A percentile compares a stretch with the other conserved stretches of the same genome.
These are phyloP conservation scores for Brassica cretica DNA, from an alignment of 345 rosid species.

Conservation along the genomic window DNA sequence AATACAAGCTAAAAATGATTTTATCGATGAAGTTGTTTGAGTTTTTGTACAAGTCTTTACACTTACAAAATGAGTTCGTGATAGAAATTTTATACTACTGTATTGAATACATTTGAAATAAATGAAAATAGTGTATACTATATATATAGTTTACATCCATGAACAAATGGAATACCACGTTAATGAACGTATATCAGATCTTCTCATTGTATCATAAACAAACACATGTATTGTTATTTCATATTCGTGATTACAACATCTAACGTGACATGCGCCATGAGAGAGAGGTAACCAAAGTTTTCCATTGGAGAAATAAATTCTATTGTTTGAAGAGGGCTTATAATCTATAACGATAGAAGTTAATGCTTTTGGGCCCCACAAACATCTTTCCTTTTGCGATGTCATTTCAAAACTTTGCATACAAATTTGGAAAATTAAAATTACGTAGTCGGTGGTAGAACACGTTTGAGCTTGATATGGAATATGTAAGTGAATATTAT, in stretches of 20 bases:
- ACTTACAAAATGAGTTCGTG: neutral
- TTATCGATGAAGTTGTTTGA: neutral
- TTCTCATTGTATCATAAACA: neutral
- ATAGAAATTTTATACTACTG: neutral
- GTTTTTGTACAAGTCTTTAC: neutral
- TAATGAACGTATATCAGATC: neutral
- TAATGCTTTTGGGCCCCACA: constrained; percentile 37
- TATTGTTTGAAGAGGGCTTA: constrained; percentile 1
- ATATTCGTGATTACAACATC: constrained; percentile 14
- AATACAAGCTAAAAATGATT: neutral
- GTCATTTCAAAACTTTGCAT: neutral
- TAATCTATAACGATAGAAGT: constrained; percentile 3
- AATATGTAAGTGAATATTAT: neutral
- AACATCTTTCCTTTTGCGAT: neutral
- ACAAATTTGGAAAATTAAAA: neutral
- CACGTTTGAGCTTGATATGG: constrained; percentile 11
- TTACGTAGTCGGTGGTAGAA: constrained; percentile 24
- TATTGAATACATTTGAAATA: neutral
- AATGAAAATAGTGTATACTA: neutral
- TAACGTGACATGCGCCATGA: constrained; percentile 32
- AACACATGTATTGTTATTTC: constrained; percentile 3
- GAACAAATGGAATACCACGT: neutral
- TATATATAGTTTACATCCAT: neutral
- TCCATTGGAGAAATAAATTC: constrained; percentile 22
- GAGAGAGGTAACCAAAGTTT: constrained; percentile 30